Conservation (phyloP, 129 eudicot genomes). For the Rutidosis leptorrhynchoides region DNA sequence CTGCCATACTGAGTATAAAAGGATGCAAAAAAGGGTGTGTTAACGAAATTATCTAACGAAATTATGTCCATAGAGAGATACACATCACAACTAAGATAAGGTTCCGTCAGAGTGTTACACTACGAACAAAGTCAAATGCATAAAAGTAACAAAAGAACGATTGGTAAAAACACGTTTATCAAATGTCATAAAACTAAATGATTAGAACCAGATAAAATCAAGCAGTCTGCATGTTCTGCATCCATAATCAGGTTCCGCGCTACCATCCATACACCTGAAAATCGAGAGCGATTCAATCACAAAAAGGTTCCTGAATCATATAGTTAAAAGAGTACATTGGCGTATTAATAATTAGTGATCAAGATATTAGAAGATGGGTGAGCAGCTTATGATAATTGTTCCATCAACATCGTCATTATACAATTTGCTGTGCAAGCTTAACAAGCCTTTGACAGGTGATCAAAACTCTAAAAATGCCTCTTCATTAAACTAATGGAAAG, state of each 20-base stretch:
- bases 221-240: not conserved
- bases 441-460: not conserved
- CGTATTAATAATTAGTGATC: not conserved
- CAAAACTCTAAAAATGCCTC: not conserved
- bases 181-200: not conserved
- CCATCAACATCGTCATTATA: not conserved
- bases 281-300: not conserved
- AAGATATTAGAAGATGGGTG: not conserved
- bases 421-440: not conserved
- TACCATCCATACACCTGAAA: not conserved
- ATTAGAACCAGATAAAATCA: not conserved
- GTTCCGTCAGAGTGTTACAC: slow-evolving; percentile 9
- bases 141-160: not conserved
- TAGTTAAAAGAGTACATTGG: not conserved
- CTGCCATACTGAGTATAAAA: too few species aligned
- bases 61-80: not conserved
- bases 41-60: not conserved
- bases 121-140: not conserved
- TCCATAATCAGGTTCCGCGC: not conserved
- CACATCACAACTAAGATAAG: not conserved
- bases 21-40: not conserved
- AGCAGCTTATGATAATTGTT: not conserved
- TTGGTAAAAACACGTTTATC: not conserved
- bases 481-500: not conserved
- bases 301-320: not conserved